phyloP scores from a whole-genome alignment of 768 basidiomycete genomes.

The Russula virescens region DNA sequence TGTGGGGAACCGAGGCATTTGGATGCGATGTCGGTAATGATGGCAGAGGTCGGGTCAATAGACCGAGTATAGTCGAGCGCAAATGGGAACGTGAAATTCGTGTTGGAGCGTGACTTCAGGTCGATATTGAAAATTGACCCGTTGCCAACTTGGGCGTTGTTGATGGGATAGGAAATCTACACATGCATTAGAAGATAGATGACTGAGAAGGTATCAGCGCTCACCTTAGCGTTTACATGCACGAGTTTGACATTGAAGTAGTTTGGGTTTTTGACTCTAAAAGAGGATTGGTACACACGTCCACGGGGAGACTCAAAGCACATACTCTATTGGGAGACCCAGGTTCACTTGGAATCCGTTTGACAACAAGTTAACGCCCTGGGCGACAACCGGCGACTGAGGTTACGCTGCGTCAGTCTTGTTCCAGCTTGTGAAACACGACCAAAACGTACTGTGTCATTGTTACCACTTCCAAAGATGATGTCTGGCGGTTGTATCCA shows the following conservation, averaged over 20 bases:
- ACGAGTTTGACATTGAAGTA: constrained; percentile 66
- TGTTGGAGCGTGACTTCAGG: constrained; percentile 45
- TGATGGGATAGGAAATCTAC: constrained; percentile 72
- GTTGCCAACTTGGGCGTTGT: constrained; percentile 60
- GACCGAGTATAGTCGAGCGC: constrained; percentile 52
- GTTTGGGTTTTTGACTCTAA: constrained; percentile 76
- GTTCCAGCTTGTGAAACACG: constrained; percentile 31
- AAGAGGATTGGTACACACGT: background rate
- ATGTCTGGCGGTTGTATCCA: constrained; percentile 75
- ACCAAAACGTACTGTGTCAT: constrained; percentile 33
- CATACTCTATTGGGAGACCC: constrained; percentile 19
- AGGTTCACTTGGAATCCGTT: constrained; percentile 22
- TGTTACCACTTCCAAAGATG: constrained; percentile 44
- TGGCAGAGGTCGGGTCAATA: constrained; percentile 44
- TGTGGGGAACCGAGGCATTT: constrained; percentile 49
- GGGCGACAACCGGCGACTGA: background rate
- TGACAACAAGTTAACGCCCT: constrained; percentile 4
- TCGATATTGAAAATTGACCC: constrained; percentile 45
- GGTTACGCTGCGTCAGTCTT: background rate
- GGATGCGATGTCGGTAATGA: constrained; percentile 55
- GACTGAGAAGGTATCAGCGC: constrained; percentile 6
- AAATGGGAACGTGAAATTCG: constrained; percentile 75
- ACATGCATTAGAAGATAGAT: constrained; percentile 1
- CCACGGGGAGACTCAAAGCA: background rate
- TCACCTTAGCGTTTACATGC: constrained; percentile 56